These are phyloP conservation scores for Ceratocystis alfenasii DNA, from an alignment of 2,329 filamentous ascomycete species.

Conservation along the genomic window DNA sequence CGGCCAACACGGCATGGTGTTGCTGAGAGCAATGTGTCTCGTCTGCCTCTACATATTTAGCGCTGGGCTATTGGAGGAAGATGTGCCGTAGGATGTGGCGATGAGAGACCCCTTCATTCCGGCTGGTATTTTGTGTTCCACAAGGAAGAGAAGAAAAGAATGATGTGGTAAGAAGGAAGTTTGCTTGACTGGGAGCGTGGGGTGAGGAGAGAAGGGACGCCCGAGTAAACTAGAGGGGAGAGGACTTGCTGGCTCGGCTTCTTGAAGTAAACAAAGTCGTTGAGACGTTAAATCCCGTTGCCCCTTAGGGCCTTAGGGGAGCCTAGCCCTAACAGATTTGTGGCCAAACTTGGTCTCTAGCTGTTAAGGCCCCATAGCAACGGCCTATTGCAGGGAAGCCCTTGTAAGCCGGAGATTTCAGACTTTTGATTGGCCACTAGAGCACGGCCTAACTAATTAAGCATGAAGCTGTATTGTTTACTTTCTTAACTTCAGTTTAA, in stretches of 20 bases:
- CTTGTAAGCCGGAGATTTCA: neutral
- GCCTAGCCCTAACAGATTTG: neutral
- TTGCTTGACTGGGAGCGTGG: neutral
- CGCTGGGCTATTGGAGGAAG: neutral
- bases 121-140: neutral
- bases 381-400: neutral
- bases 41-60: neutral
- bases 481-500: conserved; percentile 8
- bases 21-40: neutral
- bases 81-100: neutral
- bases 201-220: neutral
- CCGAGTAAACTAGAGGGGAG: neutral
- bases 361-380: conserved; percentile 12
- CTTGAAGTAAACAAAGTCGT: neutral
- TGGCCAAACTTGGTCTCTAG: neutral
- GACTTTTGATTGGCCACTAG: neutral
- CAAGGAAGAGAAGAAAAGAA: neutral
- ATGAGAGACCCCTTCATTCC: neutral
- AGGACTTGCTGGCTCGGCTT: neutral
- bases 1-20: no score
- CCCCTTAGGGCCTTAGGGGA: neutral
- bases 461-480: conserved; percentile 17
- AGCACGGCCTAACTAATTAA: neutral
- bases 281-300: neutral
- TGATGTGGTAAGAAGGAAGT: no score